Evolutionary conservation across 495 filamentous ascomycete genomes (phyloP).

Genomic region (Lasiosphaeria ovina): DNA sequence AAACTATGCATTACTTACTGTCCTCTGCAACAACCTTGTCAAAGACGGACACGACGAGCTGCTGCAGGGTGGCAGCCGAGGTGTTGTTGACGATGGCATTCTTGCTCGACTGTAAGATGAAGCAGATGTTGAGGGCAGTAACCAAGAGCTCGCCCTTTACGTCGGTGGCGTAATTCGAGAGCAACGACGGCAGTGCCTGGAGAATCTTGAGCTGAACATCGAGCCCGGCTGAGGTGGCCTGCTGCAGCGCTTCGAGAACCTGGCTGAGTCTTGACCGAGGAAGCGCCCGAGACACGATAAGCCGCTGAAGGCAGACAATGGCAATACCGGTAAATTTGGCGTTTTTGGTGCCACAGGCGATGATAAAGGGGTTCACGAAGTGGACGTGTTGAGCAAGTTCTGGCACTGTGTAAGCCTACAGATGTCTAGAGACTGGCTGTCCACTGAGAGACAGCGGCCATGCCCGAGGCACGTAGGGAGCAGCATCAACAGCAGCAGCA

Average conservation of each 20-base stretch:
- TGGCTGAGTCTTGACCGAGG: slow-evolving; percentile 72
- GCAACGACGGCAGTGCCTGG: slow-evolving; percentile 84
- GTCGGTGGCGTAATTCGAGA: slow-evolving; percentile 86
- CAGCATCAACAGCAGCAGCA: not conserved
- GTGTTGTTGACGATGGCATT: slow-evolving; percentile 90
- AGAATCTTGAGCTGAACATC: slow-evolving; percentile 96
- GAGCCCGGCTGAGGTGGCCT: slow-evolving; percentile 69
- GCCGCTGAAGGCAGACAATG: slow-evolving; percentile 81
- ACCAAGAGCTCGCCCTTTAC: slow-evolving; percentile 78
- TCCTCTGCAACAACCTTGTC: slow-evolving; percentile 87
- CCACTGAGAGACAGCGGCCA: no score
- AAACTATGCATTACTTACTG: slow-evolving; percentile 44
- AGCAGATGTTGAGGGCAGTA: slow-evolving; percentile 83
- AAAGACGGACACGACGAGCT: slow-evolving; percentile 87
- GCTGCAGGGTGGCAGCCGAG: slow-evolving; percentile 89
- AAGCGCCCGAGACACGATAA: slow-evolving; percentile 76
- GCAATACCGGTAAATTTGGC: slow-evolving; percentile 83
- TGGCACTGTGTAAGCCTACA: slow-evolving; percentile 35
- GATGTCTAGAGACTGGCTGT: not conserved
- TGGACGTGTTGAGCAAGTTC: slow-evolving; percentile 78
- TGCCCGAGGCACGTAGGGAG: not conserved
- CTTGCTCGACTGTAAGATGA: slow-evolving; percentile 83
- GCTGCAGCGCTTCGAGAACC: slow-evolving; percentile 80
- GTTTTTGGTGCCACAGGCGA: slow-evolving; percentile 87
- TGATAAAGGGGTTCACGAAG: slow-evolving; percentile 88